A percentile compares a stretch with the other conserved stretches of the same genome.
Evolutionary conservation across 2,329 filamentous ascomycete genomes (phyloP).

Genomic region (Neodidymelliopsis sp.): DNA sequence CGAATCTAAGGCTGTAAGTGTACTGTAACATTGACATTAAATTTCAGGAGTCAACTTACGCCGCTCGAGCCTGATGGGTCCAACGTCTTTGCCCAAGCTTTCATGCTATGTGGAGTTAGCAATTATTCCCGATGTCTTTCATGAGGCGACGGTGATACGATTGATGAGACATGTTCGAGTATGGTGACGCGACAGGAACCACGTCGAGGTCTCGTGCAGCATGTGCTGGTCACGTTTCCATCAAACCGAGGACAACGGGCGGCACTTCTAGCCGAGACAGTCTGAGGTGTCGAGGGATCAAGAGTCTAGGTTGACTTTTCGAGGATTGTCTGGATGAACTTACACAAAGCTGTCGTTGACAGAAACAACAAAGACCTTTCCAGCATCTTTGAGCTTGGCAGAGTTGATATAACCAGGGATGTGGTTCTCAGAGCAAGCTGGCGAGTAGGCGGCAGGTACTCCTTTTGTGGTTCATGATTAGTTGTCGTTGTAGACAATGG

Average conservation of each 20-base stretch:
- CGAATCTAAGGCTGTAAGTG: constrained; percentile 69
- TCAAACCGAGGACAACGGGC: constrained; percentile 14
- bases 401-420: constrained; percentile 87
- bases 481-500: constrained; percentile 1
- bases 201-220: constrained; percentile 16
- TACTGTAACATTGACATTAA: neutral
- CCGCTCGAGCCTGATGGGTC: constrained; percentile 78
- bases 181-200: constrained; percentile 12
- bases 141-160: constrained; percentile 3
- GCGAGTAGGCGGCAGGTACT: constrained; percentile 57
- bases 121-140: neutral
- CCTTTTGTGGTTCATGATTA: constrained; percentile 29
- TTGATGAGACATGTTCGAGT: constrained; percentile 16
- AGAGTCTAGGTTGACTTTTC: constrained; percentile 3
- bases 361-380: constrained; percentile 85
- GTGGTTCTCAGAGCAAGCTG: constrained; percentile 72
- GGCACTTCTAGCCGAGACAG: constrained; percentile 22
- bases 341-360: constrained; percentile 97
- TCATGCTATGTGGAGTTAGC: constrained; percentile 68
- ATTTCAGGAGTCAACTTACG: constrained; percentile 62
- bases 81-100: constrained; percentile 82
- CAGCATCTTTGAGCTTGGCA: constrained; percentile 77
- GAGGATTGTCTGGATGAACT: constrained; percentile 46
- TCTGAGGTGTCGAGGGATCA: constrained; percentile 18
- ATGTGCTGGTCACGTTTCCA: constrained; percentile 22